Conservation (phyloP, 2,329 filamentous ascomycete genomes). For the Mariannaea sp. region DNA sequence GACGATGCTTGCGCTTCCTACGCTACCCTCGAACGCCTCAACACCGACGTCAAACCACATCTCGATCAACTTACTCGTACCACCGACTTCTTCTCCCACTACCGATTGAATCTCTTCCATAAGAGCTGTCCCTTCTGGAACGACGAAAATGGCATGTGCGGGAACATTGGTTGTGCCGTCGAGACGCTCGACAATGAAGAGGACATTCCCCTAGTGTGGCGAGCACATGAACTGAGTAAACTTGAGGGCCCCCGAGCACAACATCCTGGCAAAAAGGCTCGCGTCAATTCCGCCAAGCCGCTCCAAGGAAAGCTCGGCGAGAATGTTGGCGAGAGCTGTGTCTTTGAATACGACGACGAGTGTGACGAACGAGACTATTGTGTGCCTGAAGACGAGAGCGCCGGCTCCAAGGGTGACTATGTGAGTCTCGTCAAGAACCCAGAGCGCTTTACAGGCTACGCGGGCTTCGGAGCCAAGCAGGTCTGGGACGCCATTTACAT, state of each 20-base stretch:
- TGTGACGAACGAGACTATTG: constrained; percentile 98
- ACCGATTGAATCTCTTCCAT: constrained; percentile 91
- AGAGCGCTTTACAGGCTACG: constrained; percentile 93
- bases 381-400: constrained; percentile 90
- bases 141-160: constrained; percentile 91
- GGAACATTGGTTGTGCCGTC: constrained; percentile 94
- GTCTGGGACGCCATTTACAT: constrained; percentile 97
- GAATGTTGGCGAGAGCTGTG: constrained; percentile 89
- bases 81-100: constrained; percentile 98
- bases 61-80: constrained; percentile 80
- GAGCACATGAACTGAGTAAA: constrained; percentile 88
- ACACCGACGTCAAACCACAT: constrained; percentile 74
- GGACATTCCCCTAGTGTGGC: constrained; percentile 90
- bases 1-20: constrained; percentile 95
- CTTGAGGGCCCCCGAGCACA: constrained; percentile 88
- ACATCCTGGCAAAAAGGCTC: constrained; percentile 77
- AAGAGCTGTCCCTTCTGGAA: constrained; percentile 96
- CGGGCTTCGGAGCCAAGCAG: constrained; percentile 80
- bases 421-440: constrained; percentile 93
- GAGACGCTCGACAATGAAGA: constrained; percentile 95
- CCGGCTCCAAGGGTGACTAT: constrained; percentile 88
- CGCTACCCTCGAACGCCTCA: constrained; percentile 83
- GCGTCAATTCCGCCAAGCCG: constrained; percentile 72
- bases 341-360: constrained; percentile 96
- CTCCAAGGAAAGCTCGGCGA: constrained; percentile 84